Base-by-base conservation (phyloP, 192 early-diverging fungal genomes). In the Gigaspora rosea region DNA sequence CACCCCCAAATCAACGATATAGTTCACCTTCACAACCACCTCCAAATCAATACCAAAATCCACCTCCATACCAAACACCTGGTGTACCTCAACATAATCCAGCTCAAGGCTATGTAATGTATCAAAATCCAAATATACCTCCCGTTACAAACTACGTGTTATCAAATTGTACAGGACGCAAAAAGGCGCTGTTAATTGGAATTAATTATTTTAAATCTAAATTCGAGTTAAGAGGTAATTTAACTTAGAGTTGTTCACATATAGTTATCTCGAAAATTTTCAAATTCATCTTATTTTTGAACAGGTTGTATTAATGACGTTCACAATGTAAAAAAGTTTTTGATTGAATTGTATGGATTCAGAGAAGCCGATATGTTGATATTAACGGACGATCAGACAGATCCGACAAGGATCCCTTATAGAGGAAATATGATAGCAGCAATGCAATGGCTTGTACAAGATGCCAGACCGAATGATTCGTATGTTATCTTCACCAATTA, bases 181-280 rank as follows among this genome's bases (percentile, higher is more conserved):
- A 93, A 82, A 88, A 90, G 20, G 96, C 95, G 10, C 83, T 98
- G 27, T 86, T 98, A 52, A 91, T 98, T 74, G 96, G 96, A 27
- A 95, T 97, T 83, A 98, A 98, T 80, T 98, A 98, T 83, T 83
- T 86, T 62, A 85, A 87, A 33, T 83, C 87, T 61, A 81, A 82
- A 71, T 84, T 85, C 68, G 82, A 88, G 78, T 88, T 94, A 48
- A 82, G 76, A 71, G 86, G 85, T 84, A 76, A 58, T 54, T 51
- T 11, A 2, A 18, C 52, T 56, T n/a, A 11, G 36, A 52, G 18
- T 32, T 33, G 54, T 57, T 72, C 8, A 41, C 32, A 49, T 47
- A 3, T 57, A 70, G 8, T 16, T 27, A 11, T 36, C 36, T 46
- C 18, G n/a, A 16, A 3, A 9, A 47, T 59, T 59, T 59, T 59